These are phyloP conservation scores for Phytopythium chamaehyphon DNA, from an alignment of 352 stramenopile genomes.

Conservation along the genomic window DNA sequence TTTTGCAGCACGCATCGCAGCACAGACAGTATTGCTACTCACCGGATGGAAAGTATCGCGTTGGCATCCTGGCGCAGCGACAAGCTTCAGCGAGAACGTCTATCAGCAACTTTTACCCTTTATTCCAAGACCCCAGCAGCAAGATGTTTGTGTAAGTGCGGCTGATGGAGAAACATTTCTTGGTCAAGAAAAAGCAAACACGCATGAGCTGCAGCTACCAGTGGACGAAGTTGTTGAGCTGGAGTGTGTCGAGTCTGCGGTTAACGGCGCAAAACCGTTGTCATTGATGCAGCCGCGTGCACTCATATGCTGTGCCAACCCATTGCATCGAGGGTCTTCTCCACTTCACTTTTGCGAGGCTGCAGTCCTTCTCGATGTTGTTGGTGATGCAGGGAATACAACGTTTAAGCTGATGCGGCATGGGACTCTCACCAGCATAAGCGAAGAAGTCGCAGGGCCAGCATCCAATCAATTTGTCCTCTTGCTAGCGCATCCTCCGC, in stretches of 20 bases:
- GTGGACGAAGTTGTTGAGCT: too few species aligned
- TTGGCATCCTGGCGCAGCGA: slow-evolving; percentile 13
- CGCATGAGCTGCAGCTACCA: too few species aligned
- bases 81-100: slow-evolving; percentile 21
- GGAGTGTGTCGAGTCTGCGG: too few species aligned
- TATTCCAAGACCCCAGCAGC: background rate
- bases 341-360: slow-evolving; percentile 32
- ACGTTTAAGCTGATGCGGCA: slow-evolving; percentile 44
- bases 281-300: slow-evolving; percentile 24
- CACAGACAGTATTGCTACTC: slow-evolving; percentile 34
- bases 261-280: too few species aligned
- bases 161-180: background rate
- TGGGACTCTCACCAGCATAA: slow-evolving; percentile 27
- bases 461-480: slow-evolving; percentile 18
- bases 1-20: slow-evolving; percentile 18
- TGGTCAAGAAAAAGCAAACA: too few species aligned
- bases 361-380: slow-evolving; percentile 35
- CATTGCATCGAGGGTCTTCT: background rate
- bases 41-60: slow-evolving; percentile 60
- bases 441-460: slow-evolving; percentile 30
- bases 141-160: background rate
- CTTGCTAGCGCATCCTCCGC: slow-evolving; percentile 40
- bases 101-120: slow-evolving; percentile 29
- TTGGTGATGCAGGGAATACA: slow-evolving; percentile 43
- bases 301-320: slow-evolving; percentile 32